Base-by-base conservation (phyloP, 1,139 yeast genomes). In the Hemisphaericaspora lyxosophila region DNA sequence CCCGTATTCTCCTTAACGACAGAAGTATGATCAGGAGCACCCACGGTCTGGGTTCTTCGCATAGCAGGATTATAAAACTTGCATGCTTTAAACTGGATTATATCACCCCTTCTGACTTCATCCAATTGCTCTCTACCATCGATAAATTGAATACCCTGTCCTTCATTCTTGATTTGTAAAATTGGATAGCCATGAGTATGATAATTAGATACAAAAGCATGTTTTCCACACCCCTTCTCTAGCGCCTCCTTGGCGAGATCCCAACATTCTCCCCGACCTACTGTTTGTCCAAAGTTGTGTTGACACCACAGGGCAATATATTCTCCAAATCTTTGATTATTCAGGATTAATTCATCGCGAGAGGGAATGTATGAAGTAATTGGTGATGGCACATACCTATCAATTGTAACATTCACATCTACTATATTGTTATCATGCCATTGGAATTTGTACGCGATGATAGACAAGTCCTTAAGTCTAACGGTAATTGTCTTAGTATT, bases 221-320 rank as follows among this genome's bases (percentile, higher is more conserved):
- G 75, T 16, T 75, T 78, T 0, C 82, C 82, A 47, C 85, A 78
- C 0, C 82, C 80, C 41, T 75, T 71, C 35, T 64, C 61, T 27
- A 83, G 62, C 0, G 88, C 87, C 38, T 79, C 78, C 37, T 73
- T 72, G 1, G 88, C 90, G 42, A 84, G 67, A 30, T 85, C 85
- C 90, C 90, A 84, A 59, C 92, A 84, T 53, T 84, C 90, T 7
- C 92, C 92, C 36, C 75, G 60, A 2, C 86, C 87, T 6, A 84
- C 85, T 39, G 67, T 68, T 33, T 67, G 65, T 2, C 84, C 85
- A 33, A 62, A 51, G 31, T 70, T 69, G 28, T 71, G 71, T 49
- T 81, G 84, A 48, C 79, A 68, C 86, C 87, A 83, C 16, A 70
- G 58, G 4, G 86, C 88, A 8, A 83, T 73, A 45, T 75, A 70